Evolutionary conservation across 164 flowering plant species (phyloP).

Genomic region (Umbellularia californica): DNA sequence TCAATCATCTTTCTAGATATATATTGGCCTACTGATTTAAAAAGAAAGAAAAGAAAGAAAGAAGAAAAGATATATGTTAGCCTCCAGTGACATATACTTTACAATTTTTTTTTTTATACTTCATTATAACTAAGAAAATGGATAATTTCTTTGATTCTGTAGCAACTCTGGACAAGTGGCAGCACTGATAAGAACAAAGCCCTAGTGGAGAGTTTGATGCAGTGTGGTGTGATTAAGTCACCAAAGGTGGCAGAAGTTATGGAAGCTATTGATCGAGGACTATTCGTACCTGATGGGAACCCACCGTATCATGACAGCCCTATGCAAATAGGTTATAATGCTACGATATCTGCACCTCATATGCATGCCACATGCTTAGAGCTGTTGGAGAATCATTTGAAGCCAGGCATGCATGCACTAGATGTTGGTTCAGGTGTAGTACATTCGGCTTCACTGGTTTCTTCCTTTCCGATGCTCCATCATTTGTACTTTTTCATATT

Average conservation of each 20-base stretch:
- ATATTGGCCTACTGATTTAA: too few species aligned
- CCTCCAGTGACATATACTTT: too few species aligned
- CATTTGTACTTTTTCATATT: background rate
- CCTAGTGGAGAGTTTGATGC: conserved; percentile 61
- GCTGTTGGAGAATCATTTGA: conserved; percentile 64
- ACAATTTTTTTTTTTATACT: background rate
- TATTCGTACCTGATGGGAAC: conserved; percentile 41
- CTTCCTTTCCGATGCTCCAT: background rate
- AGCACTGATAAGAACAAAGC: conserved; percentile 40
- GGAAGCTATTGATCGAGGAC: conserved; percentile 68
- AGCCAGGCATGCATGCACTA: conserved; percentile 89
- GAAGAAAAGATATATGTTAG: too few species aligned
- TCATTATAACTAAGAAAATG: background rate
- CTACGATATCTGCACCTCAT: conserved; percentile 96
- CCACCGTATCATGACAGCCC: conserved; percentile 76
- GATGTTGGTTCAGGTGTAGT: conserved; percentile 88
- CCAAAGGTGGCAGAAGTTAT: conserved; percentile 69
- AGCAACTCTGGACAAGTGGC: conserved; percentile 48
- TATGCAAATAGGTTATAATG: conserved; percentile 83
- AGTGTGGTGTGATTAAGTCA: conserved; percentile 60
- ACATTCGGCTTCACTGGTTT: background rate
- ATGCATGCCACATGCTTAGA: conserved; percentile 94
- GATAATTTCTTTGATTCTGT: conserved; percentile 20
- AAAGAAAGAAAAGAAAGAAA: too few species aligned
- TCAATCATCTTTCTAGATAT: background rate